A percentile compares a stretch with the other conserved stretches of the same genome.
phyloP scores from a whole-genome alignment of 805 yeast species.

The Metschnikowia shivogae region DNA sequence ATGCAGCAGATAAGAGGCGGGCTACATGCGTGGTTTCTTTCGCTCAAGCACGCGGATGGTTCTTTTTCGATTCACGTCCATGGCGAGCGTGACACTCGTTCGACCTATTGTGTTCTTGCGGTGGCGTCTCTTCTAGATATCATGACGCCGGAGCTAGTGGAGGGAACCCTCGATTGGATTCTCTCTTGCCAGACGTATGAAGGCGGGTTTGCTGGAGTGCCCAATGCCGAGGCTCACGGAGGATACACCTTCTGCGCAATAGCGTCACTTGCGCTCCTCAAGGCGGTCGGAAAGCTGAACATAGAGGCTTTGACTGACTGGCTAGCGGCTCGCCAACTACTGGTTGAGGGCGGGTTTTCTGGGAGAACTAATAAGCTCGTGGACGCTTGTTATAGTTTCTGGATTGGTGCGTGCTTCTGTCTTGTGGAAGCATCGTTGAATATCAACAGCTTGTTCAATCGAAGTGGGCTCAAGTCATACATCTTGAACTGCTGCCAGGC shows the following conservation, averaged over 20 bases:
- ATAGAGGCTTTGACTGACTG: constrained; percentile 55
- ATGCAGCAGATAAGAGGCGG: constrained; percentile 30
- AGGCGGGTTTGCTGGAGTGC: constrained; percentile 90
- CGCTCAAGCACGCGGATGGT: constrained; percentile 65
- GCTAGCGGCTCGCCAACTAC: constrained; percentile 66
- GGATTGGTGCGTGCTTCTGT: constrained; percentile 83
- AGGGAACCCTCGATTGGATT: constrained; percentile 58
- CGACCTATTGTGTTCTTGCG: constrained; percentile 82
- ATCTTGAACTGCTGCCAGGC: constrained; percentile 75
- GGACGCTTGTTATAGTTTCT: constrained; percentile 93
- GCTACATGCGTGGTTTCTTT: constrained; percentile 61
- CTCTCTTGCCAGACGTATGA: constrained; percentile 79
- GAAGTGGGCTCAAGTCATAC: constrained; percentile 59
- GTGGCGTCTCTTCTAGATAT: constrained; percentile 64
- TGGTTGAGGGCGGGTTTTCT: constrained; percentile 77
- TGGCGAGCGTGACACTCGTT: constrained; percentile 85
- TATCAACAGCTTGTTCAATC: constrained; percentile 37
- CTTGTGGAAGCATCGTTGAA: constrained; percentile 50
- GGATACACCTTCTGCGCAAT: constrained; percentile 93
- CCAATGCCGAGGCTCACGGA: constrained; percentile 87
- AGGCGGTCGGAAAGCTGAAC: constrained; percentile 36
- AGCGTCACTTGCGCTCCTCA: constrained; percentile 51
- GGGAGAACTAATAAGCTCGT: constrained; percentile 93
- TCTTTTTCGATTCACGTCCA: constrained; percentile 68
- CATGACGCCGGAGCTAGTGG: constrained; percentile 53